phyloP scores from a whole-genome alignment of 495 filamentous ascomycete species.

The Penicillium robsamsonii region DNA sequence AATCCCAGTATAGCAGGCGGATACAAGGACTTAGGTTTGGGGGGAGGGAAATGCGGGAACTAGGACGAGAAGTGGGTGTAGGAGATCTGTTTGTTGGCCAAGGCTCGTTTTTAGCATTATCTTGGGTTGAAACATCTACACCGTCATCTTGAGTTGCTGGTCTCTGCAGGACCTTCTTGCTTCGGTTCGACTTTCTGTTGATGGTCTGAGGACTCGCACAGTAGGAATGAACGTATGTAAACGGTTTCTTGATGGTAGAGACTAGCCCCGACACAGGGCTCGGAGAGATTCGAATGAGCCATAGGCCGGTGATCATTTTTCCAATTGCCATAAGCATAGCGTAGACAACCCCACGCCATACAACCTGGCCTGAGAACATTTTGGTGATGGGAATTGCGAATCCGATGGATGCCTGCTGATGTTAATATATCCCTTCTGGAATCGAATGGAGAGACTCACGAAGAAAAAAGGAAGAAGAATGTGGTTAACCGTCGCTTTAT shows the following conservation, averaged over 20 bases:
- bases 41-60: constrained; percentile 12
- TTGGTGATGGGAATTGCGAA: constrained; percentile 74
- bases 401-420: constrained; percentile 63
- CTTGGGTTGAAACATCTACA: neutral
- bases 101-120: neutral
- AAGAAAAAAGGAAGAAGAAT: constrained; percentile 77
- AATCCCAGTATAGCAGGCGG: constrained; percentile 56
- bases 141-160: neutral
- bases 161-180: constrained; percentile 2
- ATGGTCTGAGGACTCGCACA: neutral
- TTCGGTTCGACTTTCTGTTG: neutral
- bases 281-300: constrained; percentile 54
- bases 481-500: constrained; percentile 43
- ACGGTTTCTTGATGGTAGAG: constrained; percentile 4
- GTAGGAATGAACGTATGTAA: constrained; percentile 14
- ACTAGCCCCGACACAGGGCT: constrained; percentile 13
- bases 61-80: neutral
- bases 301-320: constrained; percentile 63
- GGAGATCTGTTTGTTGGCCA: neutral
- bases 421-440: neutral
- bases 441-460: constrained; percentile 35
- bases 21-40: constrained; percentile 56
- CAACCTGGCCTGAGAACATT: constrained; percentile 60
- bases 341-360: constrained; percentile 75
- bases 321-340: constrained; percentile 64